Evolutionary conservation across 2,329 filamentous ascomycete genomes (phyloP).

Genomic region (Fusarium chlamydosporum): DNA sequence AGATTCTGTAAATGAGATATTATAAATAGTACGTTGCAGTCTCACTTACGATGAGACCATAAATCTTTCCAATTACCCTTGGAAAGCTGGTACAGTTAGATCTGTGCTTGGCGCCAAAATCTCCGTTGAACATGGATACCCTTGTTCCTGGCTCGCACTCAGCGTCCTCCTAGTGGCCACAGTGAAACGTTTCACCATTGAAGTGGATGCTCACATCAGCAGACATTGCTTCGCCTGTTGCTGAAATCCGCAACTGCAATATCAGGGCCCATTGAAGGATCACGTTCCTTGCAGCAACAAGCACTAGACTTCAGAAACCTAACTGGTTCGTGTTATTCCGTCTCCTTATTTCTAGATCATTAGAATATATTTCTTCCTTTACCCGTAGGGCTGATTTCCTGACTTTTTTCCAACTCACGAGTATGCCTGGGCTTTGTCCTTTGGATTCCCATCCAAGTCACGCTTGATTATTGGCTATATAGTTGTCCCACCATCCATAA

Average conservation of each 20-base stretch:
- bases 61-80: too few relatives aligned
- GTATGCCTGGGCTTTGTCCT: neutral
- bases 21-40: too few relatives aligned
- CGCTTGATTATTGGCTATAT: neutral
- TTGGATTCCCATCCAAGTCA: neutral
- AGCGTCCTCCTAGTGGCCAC: neutral
- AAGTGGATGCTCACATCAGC: neutral
- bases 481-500: fast-evolving
- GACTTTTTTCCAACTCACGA: fast-evolving
- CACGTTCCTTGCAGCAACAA: neutral
- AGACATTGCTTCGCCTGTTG: neutral
- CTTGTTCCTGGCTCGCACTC: neutral
- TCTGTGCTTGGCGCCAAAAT: neutral
- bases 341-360: neutral
- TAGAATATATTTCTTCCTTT: neutral
- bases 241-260: too few relatives aligned
- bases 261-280: neutral
- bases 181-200: neutral
- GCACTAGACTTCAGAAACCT: neutral
- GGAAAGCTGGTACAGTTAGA: too few relatives aligned
- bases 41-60: too few relatives aligned
- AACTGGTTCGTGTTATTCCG: too few relatives aligned
- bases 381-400: neutral
- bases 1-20: too few relatives aligned
- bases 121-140: neutral